phyloP scores from a whole-genome alignment of 2,329 filamentous ascomycete genomes.

The Zymoseptoria brevis region DNA sequence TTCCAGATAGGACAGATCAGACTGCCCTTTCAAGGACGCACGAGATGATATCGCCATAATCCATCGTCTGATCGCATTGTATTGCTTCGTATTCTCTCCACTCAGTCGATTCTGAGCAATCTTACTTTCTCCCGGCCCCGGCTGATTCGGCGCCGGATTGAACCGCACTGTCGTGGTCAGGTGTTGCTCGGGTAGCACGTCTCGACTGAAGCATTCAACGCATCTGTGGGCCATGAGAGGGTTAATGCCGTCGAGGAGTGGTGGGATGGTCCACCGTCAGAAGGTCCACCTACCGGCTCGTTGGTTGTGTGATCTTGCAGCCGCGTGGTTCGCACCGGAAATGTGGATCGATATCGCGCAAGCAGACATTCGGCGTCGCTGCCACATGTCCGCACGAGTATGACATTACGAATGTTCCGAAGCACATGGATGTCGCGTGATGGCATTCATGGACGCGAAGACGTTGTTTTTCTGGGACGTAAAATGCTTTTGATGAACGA shows the following conservation, averaged over 20 bases:
- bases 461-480: background rate
- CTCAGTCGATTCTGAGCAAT: background rate
- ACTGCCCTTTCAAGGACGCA: background rate
- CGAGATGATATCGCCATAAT: background rate
- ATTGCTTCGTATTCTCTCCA: background rate
- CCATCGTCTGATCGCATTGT: background rate
- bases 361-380: conserved; percentile 12
- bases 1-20: background rate
- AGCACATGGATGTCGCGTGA: conserved; percentile 10
- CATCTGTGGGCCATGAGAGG: background rate
- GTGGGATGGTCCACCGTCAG: too few species aligned
- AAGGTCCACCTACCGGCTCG: conserved; percentile 3
- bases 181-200: conserved; percentile 10
- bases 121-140: background rate
- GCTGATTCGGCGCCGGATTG: conserved; percentile 5
- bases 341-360: conserved; percentile 16
- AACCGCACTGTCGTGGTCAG: conserved; percentile 15
- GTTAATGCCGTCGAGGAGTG: too few species aligned
- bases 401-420: conserved; percentile 16
- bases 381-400: conserved; percentile 18
- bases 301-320: conserved; percentile 18
- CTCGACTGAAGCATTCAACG: conserved; percentile 16
- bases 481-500: background rate
- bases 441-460: background rate
- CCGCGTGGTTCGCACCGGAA: conserved; percentile 18